Conservation (phyloP, 208 protist genomes). For the Trichomonas gallinae region DNA sequence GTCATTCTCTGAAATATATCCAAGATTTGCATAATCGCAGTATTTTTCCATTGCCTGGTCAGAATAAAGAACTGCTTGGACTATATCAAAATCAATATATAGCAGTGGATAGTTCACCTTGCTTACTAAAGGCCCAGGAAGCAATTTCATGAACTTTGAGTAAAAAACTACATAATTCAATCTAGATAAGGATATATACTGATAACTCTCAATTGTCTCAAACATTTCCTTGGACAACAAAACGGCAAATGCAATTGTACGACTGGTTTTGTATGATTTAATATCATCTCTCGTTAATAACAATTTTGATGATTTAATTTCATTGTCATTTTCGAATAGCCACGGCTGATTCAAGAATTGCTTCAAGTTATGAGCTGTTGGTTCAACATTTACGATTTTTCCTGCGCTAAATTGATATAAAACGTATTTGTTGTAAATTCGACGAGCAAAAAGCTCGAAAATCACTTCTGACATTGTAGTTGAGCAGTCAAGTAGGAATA, state of each 20-base stretch:
- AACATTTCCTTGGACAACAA: neutral
- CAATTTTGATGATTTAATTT: neutral
- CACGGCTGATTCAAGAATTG: neutral
- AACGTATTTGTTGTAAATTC: neutral
- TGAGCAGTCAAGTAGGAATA: neutral
- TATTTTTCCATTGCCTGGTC: no score
- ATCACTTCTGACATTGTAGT: neutral
- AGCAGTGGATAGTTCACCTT: neutral
- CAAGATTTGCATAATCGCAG: no score
- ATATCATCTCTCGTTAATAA: neutral
- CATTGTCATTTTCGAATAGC: neutral
- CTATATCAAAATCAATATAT: no score
- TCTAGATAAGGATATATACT: neutral
- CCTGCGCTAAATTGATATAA: neutral
- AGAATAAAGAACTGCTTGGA: no score
- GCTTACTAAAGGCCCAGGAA: neutral
- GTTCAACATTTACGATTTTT: neutral
- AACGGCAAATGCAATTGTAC: neutral
- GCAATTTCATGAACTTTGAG: neutral
- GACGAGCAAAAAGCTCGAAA: neutral
- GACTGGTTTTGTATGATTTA: neutral
- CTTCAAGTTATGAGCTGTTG: neutral
- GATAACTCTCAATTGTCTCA: neutral
- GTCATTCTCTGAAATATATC: no score
- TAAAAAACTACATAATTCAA: neutral